Evolutionary conservation across 1,284 basidiomycete genomes (phyloP).

Genomic region (Leccinum griseonigrum): DNA sequence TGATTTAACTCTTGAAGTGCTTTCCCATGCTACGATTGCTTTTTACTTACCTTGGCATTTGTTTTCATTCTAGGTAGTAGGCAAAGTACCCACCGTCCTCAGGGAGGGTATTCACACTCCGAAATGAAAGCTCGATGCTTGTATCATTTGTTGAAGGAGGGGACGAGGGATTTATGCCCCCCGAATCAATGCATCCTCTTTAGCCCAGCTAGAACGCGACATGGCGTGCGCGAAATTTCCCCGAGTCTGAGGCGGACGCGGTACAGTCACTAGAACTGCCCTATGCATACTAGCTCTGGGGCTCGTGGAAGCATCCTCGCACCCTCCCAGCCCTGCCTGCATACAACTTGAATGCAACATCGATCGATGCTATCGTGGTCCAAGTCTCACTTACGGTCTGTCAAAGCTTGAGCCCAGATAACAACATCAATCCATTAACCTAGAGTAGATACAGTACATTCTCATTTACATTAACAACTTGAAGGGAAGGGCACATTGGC

Average conservation of each 20-base stretch:
- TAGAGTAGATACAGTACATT: no score
- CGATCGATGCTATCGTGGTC: not conserved
- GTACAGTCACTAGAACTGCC: not conserved
- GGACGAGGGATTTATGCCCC: not conserved
- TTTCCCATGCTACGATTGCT: not conserved
- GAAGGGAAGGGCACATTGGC: not conserved
- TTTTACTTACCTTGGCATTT: not conserved
- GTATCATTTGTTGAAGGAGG: not conserved
- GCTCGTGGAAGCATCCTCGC: not conserved
- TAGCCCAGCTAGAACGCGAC: no score
- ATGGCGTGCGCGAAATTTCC: no score
- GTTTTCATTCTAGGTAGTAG: not conserved
- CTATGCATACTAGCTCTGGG: not conserved
- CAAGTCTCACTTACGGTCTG: not conserved
- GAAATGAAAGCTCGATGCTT: not conserved
- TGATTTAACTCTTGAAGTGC: constrained; percentile 5
- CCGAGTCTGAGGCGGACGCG: not conserved
- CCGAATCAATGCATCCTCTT: no score
- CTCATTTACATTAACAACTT: not conserved
- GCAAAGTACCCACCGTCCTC: not conserved
- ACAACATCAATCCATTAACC: not conserved
- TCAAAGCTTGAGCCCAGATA: not conserved
- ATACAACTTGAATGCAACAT: not conserved
- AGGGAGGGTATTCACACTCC: not conserved
- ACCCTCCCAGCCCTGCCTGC: not conserved